Base-by-base conservation (phyloP, 768 basidiomycete species). In the Peribolospora baueri region DNA sequence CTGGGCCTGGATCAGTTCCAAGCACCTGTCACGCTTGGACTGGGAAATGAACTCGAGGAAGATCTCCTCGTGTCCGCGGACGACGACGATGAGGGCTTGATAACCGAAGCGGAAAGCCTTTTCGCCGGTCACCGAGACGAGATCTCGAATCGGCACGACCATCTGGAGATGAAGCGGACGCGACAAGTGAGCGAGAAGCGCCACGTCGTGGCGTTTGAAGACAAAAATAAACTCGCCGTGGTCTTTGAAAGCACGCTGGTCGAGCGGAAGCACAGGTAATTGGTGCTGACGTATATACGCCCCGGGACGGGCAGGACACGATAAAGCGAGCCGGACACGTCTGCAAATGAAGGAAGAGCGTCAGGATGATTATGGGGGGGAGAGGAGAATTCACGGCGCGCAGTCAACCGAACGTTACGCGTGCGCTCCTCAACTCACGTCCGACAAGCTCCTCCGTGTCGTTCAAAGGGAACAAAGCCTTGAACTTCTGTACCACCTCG, bases 1-100 rank as follows among this genome's bases (percentile, higher is more conserved):
- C 65, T 87, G 84, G 37, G 74, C 73, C 60, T 88, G 78, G 48
- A 98, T 70, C 14, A 90, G 71, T 9, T 66, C 66, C 14, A 82
- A 75, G 63, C 90, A 88, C 1, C 79, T 78, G 59, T 80, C 74
- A 36, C 91, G 77, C 59, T 84, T 79, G 54, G 84, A 80, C 55
- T 81, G 76, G 14, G 80, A 78, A 46, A 74, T 72, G 65, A 98
- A 91, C 68, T 98, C 93, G 62, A 97, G 82, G 72, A 98, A 98
- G 7, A 97, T 72, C 65, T 98, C 91, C 68, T 98, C 91, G 64
- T 97, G 87, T 0, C 91, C 91, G 62, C 82, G 84, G 61, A 98
- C 78, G 54, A 95, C 80, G 55, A 97, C 72, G 42, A 84, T 78
- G 14, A 97, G 75, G 38, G 91, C 91, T 62, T 82, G 76, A 63